Evolutionary conservation across 2,329 filamentous ascomycete genomes (phyloP), one percentile per base, ranked within the genome.

Genomic region (Botrytis sinoallii): DNA sequence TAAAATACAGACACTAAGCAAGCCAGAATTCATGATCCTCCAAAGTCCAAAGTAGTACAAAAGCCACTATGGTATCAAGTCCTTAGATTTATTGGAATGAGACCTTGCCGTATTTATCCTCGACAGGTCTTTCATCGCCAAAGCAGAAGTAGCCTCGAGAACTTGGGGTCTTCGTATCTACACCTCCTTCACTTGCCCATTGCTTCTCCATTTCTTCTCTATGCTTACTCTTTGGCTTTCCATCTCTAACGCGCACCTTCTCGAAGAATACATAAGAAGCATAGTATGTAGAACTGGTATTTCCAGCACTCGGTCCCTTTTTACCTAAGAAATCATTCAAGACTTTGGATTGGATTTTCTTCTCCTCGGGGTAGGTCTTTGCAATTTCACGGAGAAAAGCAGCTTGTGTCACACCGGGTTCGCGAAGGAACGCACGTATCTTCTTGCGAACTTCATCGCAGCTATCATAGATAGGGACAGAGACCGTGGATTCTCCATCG

Each of bases 401-500:
- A 0, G 88, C 85, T 77, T 88, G 85, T 0, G 85, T 88, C 69
- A 88, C 81, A 61, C 82, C 82, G 0, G 84, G 82, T 65, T 85
- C 82, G n/a, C 81, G 79, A 16, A 90, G 82, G 74, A 87, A 81
- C 0, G 84, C 84, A 40, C 83, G 83, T 77, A 90, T 89, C 82
- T 90, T 90, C 78, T 83, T 84, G 65, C 88, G 85, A 22, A 90
- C 79, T 69, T 87, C 86, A 76, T 90, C 85, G 80, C 88, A 90
- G 8, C 85, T 87, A 75, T 90, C 88, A 77, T 82, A 90, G 46
- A 90, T 81, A 1, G 82, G 80, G 10, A 90, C 87, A 0, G 73
- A 77, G 48, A 83, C 82, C 0, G 80, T 77, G 0, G 83, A 84
- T 79, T 90, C 88, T 20, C 85, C 85, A 0, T 82, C 80, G 0